These are phyloP conservation scores for Trametes punicea DNA, from an alignment of 768 basidiomycete genomes.

Conservation along the genomic window DNA sequence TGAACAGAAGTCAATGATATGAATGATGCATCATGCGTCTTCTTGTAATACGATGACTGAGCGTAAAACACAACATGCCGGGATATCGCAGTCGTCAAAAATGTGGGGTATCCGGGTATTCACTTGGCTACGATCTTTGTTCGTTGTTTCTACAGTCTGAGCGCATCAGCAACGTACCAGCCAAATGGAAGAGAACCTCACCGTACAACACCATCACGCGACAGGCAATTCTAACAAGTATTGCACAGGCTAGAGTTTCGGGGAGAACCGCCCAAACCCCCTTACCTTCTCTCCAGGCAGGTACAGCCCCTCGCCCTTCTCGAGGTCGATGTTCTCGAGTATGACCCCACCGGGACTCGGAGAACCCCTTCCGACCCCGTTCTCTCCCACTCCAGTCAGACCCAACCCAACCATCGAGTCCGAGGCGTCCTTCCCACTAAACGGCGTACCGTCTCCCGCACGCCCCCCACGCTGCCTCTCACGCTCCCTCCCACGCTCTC, in stretches of 20 bases:
- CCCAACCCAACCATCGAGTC: conserved; percentile 22
- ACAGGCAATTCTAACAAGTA: neutral
- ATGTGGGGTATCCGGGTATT: neutral
- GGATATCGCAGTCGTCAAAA: neutral
- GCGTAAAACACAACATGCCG: neutral
- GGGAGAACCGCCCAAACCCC: conserved; percentile 8
- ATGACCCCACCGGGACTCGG: conserved; percentile 13
- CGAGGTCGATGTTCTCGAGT: conserved; percentile 19
- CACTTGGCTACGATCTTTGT: neutral
- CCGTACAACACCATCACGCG: neutral
- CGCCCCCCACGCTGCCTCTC: conserved; percentile 10
- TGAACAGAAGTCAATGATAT: no score
- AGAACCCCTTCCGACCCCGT: conserved; percentile 5
- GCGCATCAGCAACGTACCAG: no score
- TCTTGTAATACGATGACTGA: neutral
- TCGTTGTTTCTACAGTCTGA: no score
- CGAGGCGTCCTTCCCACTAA: conserved; percentile 11
- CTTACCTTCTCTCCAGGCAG: conserved; percentile 14
- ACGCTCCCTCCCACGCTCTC: conserved; percentile 12
- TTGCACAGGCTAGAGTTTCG: conserved; percentile 15
- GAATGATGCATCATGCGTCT: no score
- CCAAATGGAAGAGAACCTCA: no score
- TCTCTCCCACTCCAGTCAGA: conserved; percentile 16
- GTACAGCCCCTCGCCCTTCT: conserved; percentile 21
- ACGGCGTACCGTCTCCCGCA: conserved; percentile 7